phyloP scores from a whole-genome alignment of 2,329 filamentous ascomycete species.

The Helotiales sp. region DNA sequence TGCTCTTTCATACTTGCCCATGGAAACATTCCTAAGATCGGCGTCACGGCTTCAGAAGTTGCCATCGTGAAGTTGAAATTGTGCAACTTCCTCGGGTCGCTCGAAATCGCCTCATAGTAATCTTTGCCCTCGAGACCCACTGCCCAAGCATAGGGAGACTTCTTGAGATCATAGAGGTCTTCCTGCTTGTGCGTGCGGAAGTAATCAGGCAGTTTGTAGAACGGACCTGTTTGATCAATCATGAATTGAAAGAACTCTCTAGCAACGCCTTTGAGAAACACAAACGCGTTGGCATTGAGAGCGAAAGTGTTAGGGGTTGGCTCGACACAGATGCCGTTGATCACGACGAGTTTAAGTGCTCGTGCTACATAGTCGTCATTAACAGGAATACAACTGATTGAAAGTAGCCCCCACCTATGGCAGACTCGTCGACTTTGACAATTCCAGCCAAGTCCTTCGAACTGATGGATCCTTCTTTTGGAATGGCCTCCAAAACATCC shows the following conservation, averaged over 20 bases:
- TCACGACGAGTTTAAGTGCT: constrained; percentile 24
- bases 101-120: constrained; percentile 31
- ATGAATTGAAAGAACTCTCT: constrained; percentile 28
- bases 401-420: constrained; percentile 20
- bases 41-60: neutral
- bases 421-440: constrained; percentile 28
- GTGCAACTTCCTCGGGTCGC: constrained; percentile 18
- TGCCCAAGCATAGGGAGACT: constrained; percentile 30
- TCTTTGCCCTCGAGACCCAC: constrained; percentile 27
- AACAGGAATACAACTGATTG: neutral
- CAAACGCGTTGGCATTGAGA: constrained; percentile 27
- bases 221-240: constrained; percentile 28
- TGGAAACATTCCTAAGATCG: constrained; percentile 16
- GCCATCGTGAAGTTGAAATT: constrained; percentile 30
- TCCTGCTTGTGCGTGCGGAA: constrained; percentile 30
- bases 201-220: constrained; percentile 29
- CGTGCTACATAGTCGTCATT: constrained; percentile 20
- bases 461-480: constrained; percentile 22
- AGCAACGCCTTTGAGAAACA: constrained; percentile 24
- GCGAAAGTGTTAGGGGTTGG: constrained; percentile 24
- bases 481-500: constrained; percentile 30
- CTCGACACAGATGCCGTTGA: constrained; percentile 23
- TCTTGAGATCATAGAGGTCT: constrained; percentile 31
- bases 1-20: constrained; percentile 1
- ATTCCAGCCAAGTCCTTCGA: constrained; percentile 25